Evolutionary conservation across 2,329 filamentous ascomycete species (phyloP), one percentile per base, ranked within the genome.

Genomic region (Curvularia spicifera): DNA sequence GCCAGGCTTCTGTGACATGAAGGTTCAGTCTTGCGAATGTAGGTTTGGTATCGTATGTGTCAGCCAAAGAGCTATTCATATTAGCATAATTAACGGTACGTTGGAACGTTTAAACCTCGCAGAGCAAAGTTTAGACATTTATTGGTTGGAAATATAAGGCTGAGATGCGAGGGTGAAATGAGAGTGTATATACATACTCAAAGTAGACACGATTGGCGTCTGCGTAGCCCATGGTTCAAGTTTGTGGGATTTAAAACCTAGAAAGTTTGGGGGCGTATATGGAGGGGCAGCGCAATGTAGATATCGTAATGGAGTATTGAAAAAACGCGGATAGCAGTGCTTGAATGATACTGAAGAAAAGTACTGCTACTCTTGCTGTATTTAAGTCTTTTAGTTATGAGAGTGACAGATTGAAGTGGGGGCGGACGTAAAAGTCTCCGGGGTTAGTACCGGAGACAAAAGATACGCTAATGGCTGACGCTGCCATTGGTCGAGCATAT

Each of bases 1-100:
- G 79, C 13, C 90, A 80, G 64, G 85, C 80, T 7, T 81, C 73
- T 22, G 84, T 81, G n/a, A 91, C 77, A 65, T 81, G 79, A 35
- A 78, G 74, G 46, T 85, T 79, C 12, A 83, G 80, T 66, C 83
- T 83, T 50, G 80, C 79, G 64, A 86, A 86, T 74, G 74, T 78
- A 1, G 72, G 74, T 57, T 82, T 84, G 39, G 75, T 69, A 66
- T 90, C 87, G 68, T 89, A 89, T 2, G 76, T 75, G 2, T 82
- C 77, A 3, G 85, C 82, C 60, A 83, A 76, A 47, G 84, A 74
- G 61, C 86, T 87, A 39, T 45, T n/a, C 15, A 37, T 5, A 37
- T 37, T 18, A 37, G 15, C 29, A 10, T 12, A 13, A 15, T 61
- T 5, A 10, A 31, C 9, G 28, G 28, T 13, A 13, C 18, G 4